Percentiles rank a stretch among this genome's conserved stretches.
phyloP scores from a whole-genome alignment of 2,329 filamentous ascomycete species.

The Verticillium dahliae region DNA sequence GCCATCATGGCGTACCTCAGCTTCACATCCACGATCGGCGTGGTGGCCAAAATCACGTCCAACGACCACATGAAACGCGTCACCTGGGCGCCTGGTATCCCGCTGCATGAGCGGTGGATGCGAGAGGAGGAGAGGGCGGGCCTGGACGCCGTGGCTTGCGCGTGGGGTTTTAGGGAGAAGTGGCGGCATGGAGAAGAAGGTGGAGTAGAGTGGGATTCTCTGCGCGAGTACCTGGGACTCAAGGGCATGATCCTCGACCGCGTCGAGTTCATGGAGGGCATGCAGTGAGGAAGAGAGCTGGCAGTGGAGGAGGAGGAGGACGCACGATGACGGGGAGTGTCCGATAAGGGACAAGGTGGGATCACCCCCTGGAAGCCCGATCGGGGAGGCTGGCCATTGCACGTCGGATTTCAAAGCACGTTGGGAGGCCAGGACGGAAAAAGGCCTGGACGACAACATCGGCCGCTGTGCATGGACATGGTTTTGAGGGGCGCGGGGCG shows the following conservation, averaged over 20 bases:
- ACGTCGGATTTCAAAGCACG: neutral
- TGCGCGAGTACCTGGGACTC: constrained; percentile 76
- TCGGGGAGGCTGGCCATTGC: neutral
- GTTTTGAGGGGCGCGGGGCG: neutral
- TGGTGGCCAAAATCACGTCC: constrained; percentile 76
- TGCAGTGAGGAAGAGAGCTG: constrained; percentile 37
- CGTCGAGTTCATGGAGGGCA: constrained; percentile 86
- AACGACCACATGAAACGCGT: constrained; percentile 96
- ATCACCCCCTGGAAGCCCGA: neutral
- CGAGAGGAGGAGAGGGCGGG: constrained; percentile 85
- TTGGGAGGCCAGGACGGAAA: neutral
- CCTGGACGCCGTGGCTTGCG: constrained; percentile 75
- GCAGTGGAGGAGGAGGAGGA: neutral
- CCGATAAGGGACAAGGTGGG: neutral
- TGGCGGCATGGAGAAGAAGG: constrained; percentile 83
- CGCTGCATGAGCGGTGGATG: constrained; percentile 75
- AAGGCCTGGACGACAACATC: neutral
- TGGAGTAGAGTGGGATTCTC: constrained; percentile 79
- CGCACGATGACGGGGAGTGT: neutral
- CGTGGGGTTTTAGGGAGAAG: constrained; percentile 85
- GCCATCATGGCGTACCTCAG: constrained; percentile 79
- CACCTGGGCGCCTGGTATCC: constrained; percentile 79
- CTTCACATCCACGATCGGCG: constrained; percentile 73
- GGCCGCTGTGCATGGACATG: neutral
- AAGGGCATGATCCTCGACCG: constrained; percentile 88